phyloP scores from a whole-genome alignment of 164 flowering plant genomes.

The Umbellularia californica region DNA sequence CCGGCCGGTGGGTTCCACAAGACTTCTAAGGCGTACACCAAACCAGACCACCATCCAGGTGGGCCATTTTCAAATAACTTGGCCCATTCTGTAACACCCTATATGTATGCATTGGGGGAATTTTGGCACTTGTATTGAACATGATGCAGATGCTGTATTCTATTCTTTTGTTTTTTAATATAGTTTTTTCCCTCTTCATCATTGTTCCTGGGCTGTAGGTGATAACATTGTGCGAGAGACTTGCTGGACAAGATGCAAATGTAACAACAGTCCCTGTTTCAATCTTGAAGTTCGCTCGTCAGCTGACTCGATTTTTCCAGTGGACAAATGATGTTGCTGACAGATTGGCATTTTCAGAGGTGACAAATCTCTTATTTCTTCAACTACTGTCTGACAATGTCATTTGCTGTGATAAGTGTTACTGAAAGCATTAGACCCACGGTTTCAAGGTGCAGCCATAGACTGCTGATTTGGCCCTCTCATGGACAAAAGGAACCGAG shows the following conservation, averaged over 20 bases:
- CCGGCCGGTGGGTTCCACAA: too few relatives aligned
- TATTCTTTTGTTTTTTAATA: background rate
- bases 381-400: background rate
- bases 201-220: constrained; percentile 42
- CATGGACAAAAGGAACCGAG: too few relatives aligned
- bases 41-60: too few relatives aligned
- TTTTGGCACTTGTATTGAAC: background rate
- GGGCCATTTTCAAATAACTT: background rate
- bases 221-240: constrained; percentile 93
- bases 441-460: background rate
- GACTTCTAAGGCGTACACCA: too few relatives aligned
- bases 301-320: constrained; percentile 76
- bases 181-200: background rate
- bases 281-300: constrained; percentile 78
- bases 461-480: too few relatives aligned
- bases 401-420: background rate
- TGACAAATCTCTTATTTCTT: constrained; percentile 17
- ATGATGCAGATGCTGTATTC: background rate
- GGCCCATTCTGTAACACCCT: background rate
- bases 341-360: constrained; percentile 98
- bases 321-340: constrained; percentile 99
- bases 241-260: constrained; percentile 98
- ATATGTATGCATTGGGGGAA: background rate
- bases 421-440: background rate
- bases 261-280: constrained; percentile 95